phyloP scores from a whole-genome alignment of 2,329 filamentous ascomycete genomes.

The Colletotrichum eremochloae region DNA sequence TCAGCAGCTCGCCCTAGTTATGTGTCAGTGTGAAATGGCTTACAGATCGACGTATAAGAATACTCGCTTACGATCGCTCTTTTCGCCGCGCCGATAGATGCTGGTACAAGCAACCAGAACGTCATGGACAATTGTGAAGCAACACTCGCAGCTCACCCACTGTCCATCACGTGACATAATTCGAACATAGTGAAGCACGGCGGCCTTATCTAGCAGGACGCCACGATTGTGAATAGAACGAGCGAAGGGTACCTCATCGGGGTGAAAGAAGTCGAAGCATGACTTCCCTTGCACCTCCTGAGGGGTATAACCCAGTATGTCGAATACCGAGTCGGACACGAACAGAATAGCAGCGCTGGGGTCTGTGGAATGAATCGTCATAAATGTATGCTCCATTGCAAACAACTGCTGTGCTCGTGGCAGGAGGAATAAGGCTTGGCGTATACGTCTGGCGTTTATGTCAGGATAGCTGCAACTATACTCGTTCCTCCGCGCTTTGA shows the following conservation, averaged over 20 bases:
- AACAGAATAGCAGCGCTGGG: constrained; percentile 86
- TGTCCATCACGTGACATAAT: constrained; percentile 76
- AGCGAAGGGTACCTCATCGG: constrained; percentile 82
- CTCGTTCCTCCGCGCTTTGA: neutral
- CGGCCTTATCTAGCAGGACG: constrained; percentile 84
- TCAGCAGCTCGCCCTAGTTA: constrained; percentile 76
- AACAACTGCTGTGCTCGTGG: constrained; percentile 27
- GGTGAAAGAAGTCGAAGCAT: constrained; percentile 89
- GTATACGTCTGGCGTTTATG: constrained; percentile 13
- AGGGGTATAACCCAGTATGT: constrained; percentile 85
- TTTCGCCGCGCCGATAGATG: constrained; percentile 77
- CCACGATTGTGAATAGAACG: constrained; percentile 79
- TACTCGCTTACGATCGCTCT: constrained; percentile 76
- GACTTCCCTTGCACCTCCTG: constrained; percentile 82
- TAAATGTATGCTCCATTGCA: constrained; percentile 87
- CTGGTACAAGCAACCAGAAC: constrained; percentile 88
- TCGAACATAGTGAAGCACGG: constrained; percentile 84
- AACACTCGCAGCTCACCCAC: constrained; percentile 88
- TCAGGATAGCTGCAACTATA: constrained; percentile 18
- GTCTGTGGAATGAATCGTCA: constrained; percentile 84
- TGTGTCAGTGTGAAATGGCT: constrained; percentile 1
- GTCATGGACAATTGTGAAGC: constrained; percentile 90
- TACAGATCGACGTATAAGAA: neutral
- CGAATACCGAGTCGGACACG: constrained; percentile 84
- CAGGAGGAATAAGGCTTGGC: constrained; percentile 16